These are phyloP conservation scores for Gelatoporia subvermispora DNA, from an alignment of 768 basidiomycete species.

Conservation along the genomic window DNA sequence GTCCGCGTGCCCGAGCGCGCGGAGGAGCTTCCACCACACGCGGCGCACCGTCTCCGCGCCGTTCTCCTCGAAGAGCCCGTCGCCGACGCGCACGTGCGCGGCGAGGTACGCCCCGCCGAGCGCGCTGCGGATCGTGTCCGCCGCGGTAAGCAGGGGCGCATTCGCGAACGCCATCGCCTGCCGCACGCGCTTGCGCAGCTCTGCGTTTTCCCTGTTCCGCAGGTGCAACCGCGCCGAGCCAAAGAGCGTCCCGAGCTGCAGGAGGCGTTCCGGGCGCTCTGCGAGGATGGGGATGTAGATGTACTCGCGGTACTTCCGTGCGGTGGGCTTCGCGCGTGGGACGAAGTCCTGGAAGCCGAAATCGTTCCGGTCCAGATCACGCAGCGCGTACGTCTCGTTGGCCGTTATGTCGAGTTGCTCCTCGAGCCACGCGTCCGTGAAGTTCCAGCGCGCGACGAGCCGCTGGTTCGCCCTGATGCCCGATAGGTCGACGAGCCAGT, in stretches of 20 bases:
- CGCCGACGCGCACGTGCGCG: constrained; percentile 65
- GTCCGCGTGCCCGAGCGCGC: constrained; percentile 36
- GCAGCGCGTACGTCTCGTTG: constrained; percentile 42
- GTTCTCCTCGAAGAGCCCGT: constrained; percentile 52
- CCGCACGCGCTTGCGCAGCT: constrained; percentile 44
- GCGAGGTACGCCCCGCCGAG: constrained; percentile 44
- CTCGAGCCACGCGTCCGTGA: constrained; percentile 44
- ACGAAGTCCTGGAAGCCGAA: constrained; percentile 52
- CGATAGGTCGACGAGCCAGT: constrained; percentile 58
- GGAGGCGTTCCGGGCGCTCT: constrained; percentile 39
- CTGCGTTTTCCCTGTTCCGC: constrained; percentile 32
- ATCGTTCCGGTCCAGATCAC: constrained; percentile 55
- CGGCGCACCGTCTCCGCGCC: constrained; percentile 37
- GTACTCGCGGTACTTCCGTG: constrained; percentile 37
- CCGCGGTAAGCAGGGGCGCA: constrained; percentile 37
- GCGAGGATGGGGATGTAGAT: constrained; percentile 42
- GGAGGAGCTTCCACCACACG: constrained; percentile 57
- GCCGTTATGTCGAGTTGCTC: constrained; percentile 32
- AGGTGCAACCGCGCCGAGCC: constrained; percentile 67
- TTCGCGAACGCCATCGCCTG: constrained; percentile 55
- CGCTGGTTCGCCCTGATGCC: constrained; percentile 32
- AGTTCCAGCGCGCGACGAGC: constrained; percentile 46
- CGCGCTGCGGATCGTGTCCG: constrained; percentile 44
- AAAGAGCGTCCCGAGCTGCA: constrained; percentile 74
- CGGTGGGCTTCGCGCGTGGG: constrained; percentile 18